A percentile compares a stretch with the other conserved stretches of the same genome.
Conservation (phyloP, 352 stramenopile genomes). For the Globisporangium irregulare region DNA sequence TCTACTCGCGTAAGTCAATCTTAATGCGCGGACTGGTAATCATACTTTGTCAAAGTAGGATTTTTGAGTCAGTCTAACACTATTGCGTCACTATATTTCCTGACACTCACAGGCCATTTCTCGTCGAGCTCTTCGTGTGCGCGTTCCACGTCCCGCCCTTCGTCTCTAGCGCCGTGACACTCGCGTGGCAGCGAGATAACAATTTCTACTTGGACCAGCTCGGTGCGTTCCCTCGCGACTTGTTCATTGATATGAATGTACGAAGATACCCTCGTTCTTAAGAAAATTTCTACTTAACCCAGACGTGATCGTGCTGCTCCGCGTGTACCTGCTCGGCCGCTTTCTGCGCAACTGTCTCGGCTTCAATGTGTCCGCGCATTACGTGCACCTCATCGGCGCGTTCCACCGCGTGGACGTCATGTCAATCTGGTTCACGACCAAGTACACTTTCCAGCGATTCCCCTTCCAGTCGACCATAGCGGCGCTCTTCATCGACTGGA, state of each 20-base stretch:
- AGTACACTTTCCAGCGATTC: constrained; percentile 53
- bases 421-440: constrained; percentile 59
- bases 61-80: neutral
- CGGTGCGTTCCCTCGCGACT: constrained; percentile 20
- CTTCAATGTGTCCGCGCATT: constrained; percentile 32
- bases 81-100: neutral
- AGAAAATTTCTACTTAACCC: neutral
- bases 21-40: neutral
- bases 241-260: neutral
- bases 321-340: constrained; percentile 54
- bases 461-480: constrained; percentile 37
- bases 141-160: constrained; percentile 38
- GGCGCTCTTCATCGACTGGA: constrained; percentile 47
- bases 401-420: constrained; percentile 58
- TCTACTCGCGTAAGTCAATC: constrained; percentile 28
- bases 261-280: neutral
- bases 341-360: constrained; percentile 49
- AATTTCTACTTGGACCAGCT: constrained; percentile 49
- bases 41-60: too few relatives aligned
- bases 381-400: constrained; percentile 40
- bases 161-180: constrained; percentile 26
- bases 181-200: constrained; percentile 24
- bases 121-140: constrained; percentile 41
- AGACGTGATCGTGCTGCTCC: constrained; percentile 49
- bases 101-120: constrained; percentile 27